Base-by-base conservation (phyloP, 768 basidiomycete genomes). In the Omphalotus guepiniiformis region DNA sequence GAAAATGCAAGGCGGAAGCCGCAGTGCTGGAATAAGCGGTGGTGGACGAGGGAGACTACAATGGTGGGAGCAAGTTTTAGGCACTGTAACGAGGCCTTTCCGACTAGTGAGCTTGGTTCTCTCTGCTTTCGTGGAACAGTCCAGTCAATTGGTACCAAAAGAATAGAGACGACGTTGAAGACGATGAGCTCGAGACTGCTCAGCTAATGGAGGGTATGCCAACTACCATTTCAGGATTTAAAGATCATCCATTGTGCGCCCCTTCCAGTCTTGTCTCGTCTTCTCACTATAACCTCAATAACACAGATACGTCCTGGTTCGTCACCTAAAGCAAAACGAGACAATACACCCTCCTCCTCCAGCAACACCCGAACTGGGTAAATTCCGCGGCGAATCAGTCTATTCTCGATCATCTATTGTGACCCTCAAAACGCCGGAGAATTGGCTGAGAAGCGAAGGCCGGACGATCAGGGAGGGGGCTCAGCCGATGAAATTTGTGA, bases 121-220 rank as follows among this genome's bases (percentile, higher is more conserved):
- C 50, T 53, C 16, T 39, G 19, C 35, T 32, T 28, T 39, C 27
- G 27, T n/a, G 53, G 30, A 28, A 37, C n/a, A 42, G 34, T 37
- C 55, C 22, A 53, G 53, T 60, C 53, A 28, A 57, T 56, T 47
- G 52, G 38, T 42, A 40, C 44, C 37, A 42, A 11, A 44, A 96
- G 95, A 78, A 92, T 62, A 80, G 96, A 51, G 95, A 98, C 62
- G 90, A 95, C 53, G 62, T 88, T 5, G 96, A 99, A 66, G 93
- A 97, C 56, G 87, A 89, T 21, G 92, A 96, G 64, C 70, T 99
- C 19, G 74, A 87, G 50, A 70, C 70, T 0, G 80, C 80, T 50
- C 87, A 91, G 60, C 63, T 88, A 61, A 83, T 76, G 39, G 94
- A 95, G 66, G 92, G 86, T 21, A 96, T 99, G 93, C 96, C 96